Evolutionary conservation across 192 early-diverging fungal genomes (phyloP), one percentile per base, ranked within the genome.

Genomic region (Mycoemilia scoparia): DNA sequence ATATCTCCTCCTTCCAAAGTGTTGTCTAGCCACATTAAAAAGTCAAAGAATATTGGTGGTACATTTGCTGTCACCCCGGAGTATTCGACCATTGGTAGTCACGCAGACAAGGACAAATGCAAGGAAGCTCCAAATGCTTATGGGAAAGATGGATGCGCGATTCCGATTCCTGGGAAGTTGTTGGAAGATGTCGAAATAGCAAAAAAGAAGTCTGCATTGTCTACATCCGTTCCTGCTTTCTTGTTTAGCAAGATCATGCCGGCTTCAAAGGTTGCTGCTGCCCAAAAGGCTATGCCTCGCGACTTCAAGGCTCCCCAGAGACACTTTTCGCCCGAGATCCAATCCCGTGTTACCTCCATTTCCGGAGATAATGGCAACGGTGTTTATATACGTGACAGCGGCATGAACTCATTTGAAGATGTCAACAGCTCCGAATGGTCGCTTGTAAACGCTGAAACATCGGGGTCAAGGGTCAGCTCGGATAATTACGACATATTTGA

Each of bases 181-280:
- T 4, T 32, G 31, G 4, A 17, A 18, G 4, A 4, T 5, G 5
- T 32, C 19, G 5, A 4, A 5, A 13, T 4, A 7, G n/a, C n/a
- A 11, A 18, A 21, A 31, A 51, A 60, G 42, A 21, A 36, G 19
- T 46, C 34, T 33, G 45, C 56, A 21, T 29, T 63, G 33, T 63
- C 60, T 31, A 53, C 60, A 18, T 63, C 60, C 11, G 60, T 63
- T 1, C 60, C 60, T 11, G 60, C 60, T 1, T 45, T 48, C 0
- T 53, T 63, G 39, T 63, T 63, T 16, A 63, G 60, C 54, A 53
- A 63, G 54, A 57, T 63, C 19, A 63, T 63, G 15, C 60, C 60
- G 5, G 60, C 60, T 7, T 57, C 60, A 1, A 53, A 63, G 38
- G 60, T 54, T 3, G 60, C 60, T 6, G 54, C 60, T 7, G 60